Base-by-base conservation (phyloP, 2,329 filamentous ascomycete genomes). In the Phialemoniopsis sp. region DNA sequence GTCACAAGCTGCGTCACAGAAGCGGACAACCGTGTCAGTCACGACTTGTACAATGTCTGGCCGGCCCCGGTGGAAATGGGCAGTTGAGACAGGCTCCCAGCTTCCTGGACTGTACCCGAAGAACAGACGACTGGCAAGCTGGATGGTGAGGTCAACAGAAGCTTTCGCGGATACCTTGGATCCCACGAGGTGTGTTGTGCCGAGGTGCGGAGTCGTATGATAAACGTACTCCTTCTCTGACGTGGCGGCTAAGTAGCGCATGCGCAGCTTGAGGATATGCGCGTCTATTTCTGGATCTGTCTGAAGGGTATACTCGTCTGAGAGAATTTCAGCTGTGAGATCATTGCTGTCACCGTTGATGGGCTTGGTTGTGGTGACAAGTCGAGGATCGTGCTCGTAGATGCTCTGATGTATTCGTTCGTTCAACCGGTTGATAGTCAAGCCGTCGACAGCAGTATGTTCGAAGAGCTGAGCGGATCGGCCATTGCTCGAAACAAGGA, bases 371-470 rank as follows among this genome's bases (percentile, higher is more conserved):
- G 14, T 32, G n/a, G n/a, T n/a, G n/a, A n/a, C n/a, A n/a, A n/a
- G n/a, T n/a, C n/a, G n/a, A n/a, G n/a, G n/a, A n/a, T n/a, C n/a
- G n/a, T n/a, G n/a, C n/a, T n/a, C n/a, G 19, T 32, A 19, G 29
- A 49, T 44, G 13, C 39, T 45, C 19, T 49, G 30, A n/a, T 44
- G 41, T 9, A 48, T 43, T 8, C 39, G 13, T 17, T 40, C 39
- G 10, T 39, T 44, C 21, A 46, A 32, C 9, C 37, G 32, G 10
- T 37, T 29, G 28, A 42, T 36, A 13, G 39, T 43, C 21, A 44
- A 34, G n/a, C 46, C 51, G 32, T 54, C 52, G 13, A 53, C 34
- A 39, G 47, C 48, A 2, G 50, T 42, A 28, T 55, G 51, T 28
- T 55, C 51, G 19, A 39, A 41, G 10, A 49, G 34, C 13, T 40